These are phyloP conservation scores for Ailanthus altissimus DNA, from an alignment of 345 rosid species.

Conservation along the genomic window DNA sequence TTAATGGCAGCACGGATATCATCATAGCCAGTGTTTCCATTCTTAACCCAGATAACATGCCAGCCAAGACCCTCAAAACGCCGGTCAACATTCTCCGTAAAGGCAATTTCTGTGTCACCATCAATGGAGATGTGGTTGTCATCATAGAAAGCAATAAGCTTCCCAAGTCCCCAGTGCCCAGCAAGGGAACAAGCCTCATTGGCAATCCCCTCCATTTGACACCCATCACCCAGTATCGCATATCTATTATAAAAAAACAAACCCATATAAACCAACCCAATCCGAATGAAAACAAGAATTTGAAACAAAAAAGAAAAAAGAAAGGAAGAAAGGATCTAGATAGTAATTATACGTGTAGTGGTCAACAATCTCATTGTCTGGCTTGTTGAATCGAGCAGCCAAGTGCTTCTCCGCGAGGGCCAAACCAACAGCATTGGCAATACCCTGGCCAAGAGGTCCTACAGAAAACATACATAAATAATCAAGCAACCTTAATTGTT, in stretches of 20 bases:
- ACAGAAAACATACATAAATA: not conserved
- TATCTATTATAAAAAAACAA: conserved; percentile 45
- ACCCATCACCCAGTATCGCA: conserved; percentile 85
- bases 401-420: conserved; percentile 93
- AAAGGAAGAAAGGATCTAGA: not conserved
- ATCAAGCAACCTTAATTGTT: not conserved
- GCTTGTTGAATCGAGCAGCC: conserved; percentile 91
- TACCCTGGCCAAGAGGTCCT: conserved; percentile 98
- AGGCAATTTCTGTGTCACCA: conserved; percentile 97
- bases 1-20: conserved; percentile 98
- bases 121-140: conserved; percentile 99
- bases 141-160: conserved; percentile 96
- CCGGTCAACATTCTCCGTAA: conserved; percentile 78
- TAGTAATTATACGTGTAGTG: conserved; percentile 71
- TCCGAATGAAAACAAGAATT: not conserved
- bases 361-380: conserved; percentile 72
- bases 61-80: conserved; percentile 99
- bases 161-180: conserved; percentile 98
- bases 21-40: conserved; percentile 96
- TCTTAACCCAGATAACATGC: conserved; percentile 99
- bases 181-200: conserved; percentile 95
- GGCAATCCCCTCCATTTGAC: conserved; percentile 97
- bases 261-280: too few species aligned
- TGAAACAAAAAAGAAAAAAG: conserved; percentile 5
- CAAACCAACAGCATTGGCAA: conserved; percentile 92